Conservation (phyloP, 805 yeast species). For the Hanseniaspora jakobsenii region DNA sequence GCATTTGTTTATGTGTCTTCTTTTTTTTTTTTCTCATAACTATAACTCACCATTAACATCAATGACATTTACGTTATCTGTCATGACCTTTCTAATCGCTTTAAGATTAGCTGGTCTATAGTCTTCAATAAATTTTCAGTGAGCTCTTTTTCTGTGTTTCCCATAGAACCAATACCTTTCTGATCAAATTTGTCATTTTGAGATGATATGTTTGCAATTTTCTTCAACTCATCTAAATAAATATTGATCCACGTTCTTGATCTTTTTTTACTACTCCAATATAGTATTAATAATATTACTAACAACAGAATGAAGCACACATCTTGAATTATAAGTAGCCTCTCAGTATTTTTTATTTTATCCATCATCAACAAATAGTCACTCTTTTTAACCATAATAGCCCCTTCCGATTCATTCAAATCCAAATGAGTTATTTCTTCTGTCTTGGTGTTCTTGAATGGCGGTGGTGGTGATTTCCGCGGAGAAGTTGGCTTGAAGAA, state of each 20-base stretch:
- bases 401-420: neutral
- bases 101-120: constrained; percentile 11
- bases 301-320: neutral
- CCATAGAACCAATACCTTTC: too few relatives aligned
- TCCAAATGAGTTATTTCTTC: constrained; percentile 11
- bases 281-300: neutral
- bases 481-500: constrained; percentile 12
- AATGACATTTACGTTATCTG: neutral
- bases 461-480: constrained; percentile 12
- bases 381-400: neutral
- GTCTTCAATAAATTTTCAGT: constrained; percentile 10
- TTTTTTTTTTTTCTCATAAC: too few relatives aligned
- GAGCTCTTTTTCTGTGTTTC: neutral
- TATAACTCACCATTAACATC: neutral
- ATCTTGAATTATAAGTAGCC: constrained; percentile 3
- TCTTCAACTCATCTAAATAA: neutral
- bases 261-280: neutral
- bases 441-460: neutral
- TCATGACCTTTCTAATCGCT: constrained; percentile 1
- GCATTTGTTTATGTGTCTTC: too few relatives aligned
- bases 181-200: too few relatives aligned
- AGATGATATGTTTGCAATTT: neutral
- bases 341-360: constrained; percentile 2
- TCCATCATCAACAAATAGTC: neutral
- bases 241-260: neutral